Evolutionary conservation across 768 basidiomycete genomes (phyloP), one percentile per base, ranked within the genome.

Genomic region (Crucibulum laeve): DNA sequence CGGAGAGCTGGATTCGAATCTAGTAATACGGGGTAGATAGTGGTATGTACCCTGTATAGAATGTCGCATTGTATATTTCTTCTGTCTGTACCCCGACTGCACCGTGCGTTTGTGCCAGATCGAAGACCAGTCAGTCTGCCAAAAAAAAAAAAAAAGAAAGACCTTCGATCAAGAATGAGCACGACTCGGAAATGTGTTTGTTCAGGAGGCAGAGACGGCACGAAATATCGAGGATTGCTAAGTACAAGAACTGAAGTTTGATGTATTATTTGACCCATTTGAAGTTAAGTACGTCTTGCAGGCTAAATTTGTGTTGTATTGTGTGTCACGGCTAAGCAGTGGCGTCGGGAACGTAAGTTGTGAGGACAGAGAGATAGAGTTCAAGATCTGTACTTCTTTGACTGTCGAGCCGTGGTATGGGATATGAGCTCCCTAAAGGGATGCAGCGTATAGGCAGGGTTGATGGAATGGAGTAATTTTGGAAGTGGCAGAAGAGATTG

Each of bases 1-100:
- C 65, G 60, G 49, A 79, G 75, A 56, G 79, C 80, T 25, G 76
- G 79, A 10, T 55, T 76, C 44, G 64, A 42, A 35, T 28, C 25
- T 40, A 40, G 38, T 28, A 38, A 24, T 50, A 42, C 38, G n/a
- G n/a, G n/a, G n/a, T n/a, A n/a, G n/a, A n/a, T n/a, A n/a, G n/a
- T n/a, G n/a, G n/a, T n/a, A n/a, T n/a, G n/a, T n/a, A n/a, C n/a
- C n/a, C n/a, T n/a, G n/a, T n/a, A n/a, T n/a, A n/a, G n/a, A n/a
- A n/a, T n/a, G n/a, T n/a, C n/a, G n/a, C n/a, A n/a, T n/a, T n/a
- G n/a, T n/a, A n/a, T n/a, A n/a, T n/a, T n/a, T n/a, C n/a, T n/a
- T n/a, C n/a, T n/a, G n/a, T n/a, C n/a, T n/a, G n/a, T n/a, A n/a
- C n/a, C n/a, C n/a, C n/a, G n/a, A n/a, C n/a, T n/a, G n/a, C n/a